Evolutionary conservation across 2,329 filamentous ascomycete species (phyloP), one percentile per base, ranked within the genome.

Genomic region (Alternaria incomplexa): DNA sequence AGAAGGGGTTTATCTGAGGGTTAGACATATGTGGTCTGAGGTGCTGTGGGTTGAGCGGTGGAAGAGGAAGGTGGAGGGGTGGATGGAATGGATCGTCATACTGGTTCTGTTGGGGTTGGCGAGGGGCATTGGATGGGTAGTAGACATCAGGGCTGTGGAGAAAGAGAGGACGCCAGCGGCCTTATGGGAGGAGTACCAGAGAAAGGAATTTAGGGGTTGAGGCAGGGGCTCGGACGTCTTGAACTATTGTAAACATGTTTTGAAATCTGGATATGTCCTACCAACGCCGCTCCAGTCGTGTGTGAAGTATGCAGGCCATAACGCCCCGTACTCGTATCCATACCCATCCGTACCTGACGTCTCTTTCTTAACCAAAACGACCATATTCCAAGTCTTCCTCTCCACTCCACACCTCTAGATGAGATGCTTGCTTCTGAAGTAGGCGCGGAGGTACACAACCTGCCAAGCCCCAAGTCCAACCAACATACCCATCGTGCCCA

Each of bases 361-460:
- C 15, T 55, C 54, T 64, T 17, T 56, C 40, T 55, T 59, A 53
- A 51, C 32, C 43, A 46, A 61, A 52, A 22, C 44, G 12, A 50
- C 50, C 6, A 40, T 45, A 22, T 52, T 12, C 32, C 50, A 44
- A 61, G 9, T 20, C 15, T 6, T 9, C 26, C 15, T 22, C 8
- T 25, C 13, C 13, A 26, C 11, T 30, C 11, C 11, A 7, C n/a
- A 26, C 4, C 10, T 62, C 61, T 81, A 85, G 70, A 85, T 85
- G 65, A 85, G 80, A 77, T 85, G 84, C 82, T 85, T 85, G 50
- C 79, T 81, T 67, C 81, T 81, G 87, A 99, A 99, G 86, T 99
- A 99, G 68, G 95, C 94, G 80, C 96, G 88, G 82, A 99, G 86
- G 83, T 99, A 99, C 79, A 99, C 89, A 77, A 99, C 92, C 89